Conservation (phyloP, 1,284 basidiomycete species). For the Rhizoctonia solani region DNA sequence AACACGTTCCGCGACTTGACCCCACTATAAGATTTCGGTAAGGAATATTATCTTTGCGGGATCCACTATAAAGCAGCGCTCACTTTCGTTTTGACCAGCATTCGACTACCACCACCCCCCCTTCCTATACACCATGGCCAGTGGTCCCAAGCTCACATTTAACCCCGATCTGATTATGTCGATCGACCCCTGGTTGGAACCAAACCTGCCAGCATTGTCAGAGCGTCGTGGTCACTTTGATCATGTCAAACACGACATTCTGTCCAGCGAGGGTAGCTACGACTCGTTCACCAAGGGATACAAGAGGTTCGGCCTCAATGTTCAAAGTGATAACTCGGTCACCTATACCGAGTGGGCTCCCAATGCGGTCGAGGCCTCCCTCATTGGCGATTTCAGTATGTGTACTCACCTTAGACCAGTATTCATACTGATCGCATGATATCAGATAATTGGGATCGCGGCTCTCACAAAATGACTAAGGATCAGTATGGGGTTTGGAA, state of each 20-base stretch:
- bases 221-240: conserved; percentile 73
- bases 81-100: conserved; percentile 1
- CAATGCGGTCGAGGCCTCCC: conserved; percentile 76
- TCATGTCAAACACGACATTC: conserved; percentile 74
- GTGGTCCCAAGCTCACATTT: conserved; percentile 18
- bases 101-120: background rate
- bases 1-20: conserved; percentile 19
- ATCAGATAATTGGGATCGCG: conserved; percentile 87
- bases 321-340: conserved; percentile 69
- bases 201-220: conserved; percentile 71
- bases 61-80: conserved; percentile 1
- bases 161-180: conserved; percentile 40
- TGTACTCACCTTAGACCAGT: conserved; percentile 40
- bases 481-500: conserved; percentile 94
- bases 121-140: conserved; percentile 9
- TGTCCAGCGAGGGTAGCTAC: conserved; percentile 82
- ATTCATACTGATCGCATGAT: conserved; percentile 1
- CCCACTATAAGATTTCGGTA: background rate
- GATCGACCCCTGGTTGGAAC: conserved; percentile 75
- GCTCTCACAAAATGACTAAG: conserved; percentile 83
- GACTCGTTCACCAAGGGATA: conserved; percentile 89
- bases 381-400: conserved; percentile 97
- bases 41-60: background rate
- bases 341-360: conserved; percentile 97
- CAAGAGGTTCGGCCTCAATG: conserved; percentile 81